Base-by-base conservation (phyloP, 2,329 filamentous ascomycete species). In the Xylaria sp. region DNA sequence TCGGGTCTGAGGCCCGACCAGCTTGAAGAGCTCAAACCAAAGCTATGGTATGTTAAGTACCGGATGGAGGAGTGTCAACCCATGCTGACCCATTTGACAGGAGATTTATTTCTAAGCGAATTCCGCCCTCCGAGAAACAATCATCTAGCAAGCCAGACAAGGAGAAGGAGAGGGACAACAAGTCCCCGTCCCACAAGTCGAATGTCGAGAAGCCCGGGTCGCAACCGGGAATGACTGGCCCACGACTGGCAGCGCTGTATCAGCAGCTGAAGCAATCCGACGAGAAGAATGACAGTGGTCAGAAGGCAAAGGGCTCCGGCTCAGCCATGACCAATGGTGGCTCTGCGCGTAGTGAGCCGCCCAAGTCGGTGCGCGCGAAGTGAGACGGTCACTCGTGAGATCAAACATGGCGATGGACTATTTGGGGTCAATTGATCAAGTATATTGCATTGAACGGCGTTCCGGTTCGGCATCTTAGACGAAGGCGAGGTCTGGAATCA, bases 31-130 rank as follows among this genome's bases (percentile, higher is more conserved):
- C 64, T 71, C n/a, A 71, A 70, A 56, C 69, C 69, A 16, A 71
- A 71, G 54, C 60, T 71, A 55, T 71, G 69, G 69, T 71, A 67
- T 47, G 68, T 59, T 11, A n/a, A n/a, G 6, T 4, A 8, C 7
- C n/a, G 2, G 48, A 8, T 11, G 13, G 48, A 17, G 6, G 5
- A 13, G 7, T 47, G 7, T 38, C 17, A 34, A 50, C 24, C 34
- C 58, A 40, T 56, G 54, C 57, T 64, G 57, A 67, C 48, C 24
- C 7, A 4, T 38, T 17, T 44, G 7, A n/a, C 24, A 71, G 69
- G 69, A 60, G 67, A 57, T 71, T 71, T 45, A 69, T 71, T 50
- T 71, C 69, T 13, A 69, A 70, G 62, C 63, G 68, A 56, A 70
- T 71, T 39, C 69, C 69, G n/a, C 58, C 66, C 21, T 67, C 66